Evolutionary conservation across 129 eudicot species (phyloP).

Genomic region (Flaveria trinervia): DNA sequence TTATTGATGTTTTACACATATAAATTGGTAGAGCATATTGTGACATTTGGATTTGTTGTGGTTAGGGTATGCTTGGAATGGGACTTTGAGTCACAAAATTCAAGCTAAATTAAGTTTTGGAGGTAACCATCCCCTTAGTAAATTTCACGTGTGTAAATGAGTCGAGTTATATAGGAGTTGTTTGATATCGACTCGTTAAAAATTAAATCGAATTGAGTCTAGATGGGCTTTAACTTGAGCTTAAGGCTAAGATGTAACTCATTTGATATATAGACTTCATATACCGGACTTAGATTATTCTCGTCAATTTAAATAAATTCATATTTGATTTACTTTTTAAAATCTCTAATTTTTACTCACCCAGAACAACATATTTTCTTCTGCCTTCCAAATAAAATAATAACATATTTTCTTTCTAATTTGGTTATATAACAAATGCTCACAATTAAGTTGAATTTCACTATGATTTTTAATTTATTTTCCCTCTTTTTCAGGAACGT

Average conservation of each 20-base stretch:
- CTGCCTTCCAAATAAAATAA: no score
- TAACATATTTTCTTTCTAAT: no score
- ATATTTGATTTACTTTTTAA: no score
- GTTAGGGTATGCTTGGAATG: slow-evolving; percentile 68
- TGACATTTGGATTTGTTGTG: slow-evolving; percentile 25
- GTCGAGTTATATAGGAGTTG: no score
- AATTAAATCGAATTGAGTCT: neutral
- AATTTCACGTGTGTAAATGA: neutral
- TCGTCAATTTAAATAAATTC: no score
- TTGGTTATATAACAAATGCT: neutral
- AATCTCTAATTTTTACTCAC: no score
- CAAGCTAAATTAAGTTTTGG: slow-evolving; percentile 43
- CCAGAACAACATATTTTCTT: no score
- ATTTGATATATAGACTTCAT: neutral
- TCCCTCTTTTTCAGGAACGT: slow-evolving; percentile 41
- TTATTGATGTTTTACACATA: neutral
- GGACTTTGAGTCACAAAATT: slow-evolving; percentile 49
- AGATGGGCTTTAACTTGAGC: neutral
- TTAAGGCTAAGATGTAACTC: neutral
- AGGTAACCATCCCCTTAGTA: slow-evolving; percentile 38
- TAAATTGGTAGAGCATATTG: neutral
- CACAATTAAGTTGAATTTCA: neutral
- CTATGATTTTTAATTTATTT: neutral
- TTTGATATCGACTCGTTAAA: neutral
- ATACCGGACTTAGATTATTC: no score